Percentiles rank a stretch among this genome's conserved stretches.
phyloP scores from a whole-genome alignment of 176 grass and related monocot genomes.

The Elymus sibiricus region DNA sequence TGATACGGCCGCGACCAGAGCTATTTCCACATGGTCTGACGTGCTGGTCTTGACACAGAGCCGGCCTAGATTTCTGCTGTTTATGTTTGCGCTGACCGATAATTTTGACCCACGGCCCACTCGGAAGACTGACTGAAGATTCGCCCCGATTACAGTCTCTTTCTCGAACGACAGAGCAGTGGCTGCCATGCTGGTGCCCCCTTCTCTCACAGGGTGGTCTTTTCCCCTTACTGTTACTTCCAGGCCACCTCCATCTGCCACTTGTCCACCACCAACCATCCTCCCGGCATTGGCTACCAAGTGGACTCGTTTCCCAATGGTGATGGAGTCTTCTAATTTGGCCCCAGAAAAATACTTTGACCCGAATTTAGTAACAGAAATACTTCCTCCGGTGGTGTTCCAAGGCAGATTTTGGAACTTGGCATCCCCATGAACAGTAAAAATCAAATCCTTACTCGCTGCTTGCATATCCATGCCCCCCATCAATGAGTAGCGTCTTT shows the following conservation, averaged over 20 bases:
- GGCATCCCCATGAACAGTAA: slow-evolving; percentile 61
- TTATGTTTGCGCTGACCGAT: slow-evolving; percentile 64
- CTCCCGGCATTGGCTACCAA: slow-evolving; percentile 47
- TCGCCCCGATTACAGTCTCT: slow-evolving; percentile 56
- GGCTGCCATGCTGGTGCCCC: slow-evolving; percentile 41
- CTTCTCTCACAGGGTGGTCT: slow-evolving; percentile 87
- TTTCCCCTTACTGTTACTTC: slow-evolving; percentile 62
- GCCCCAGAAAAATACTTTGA: slow-evolving; percentile 60
- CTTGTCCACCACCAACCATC: slow-evolving; percentile 66
- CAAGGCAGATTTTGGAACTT: slow-evolving; percentile 48
- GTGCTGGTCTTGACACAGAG: slow-evolving; percentile 62
- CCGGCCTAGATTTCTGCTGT: slow-evolving; percentile 74
- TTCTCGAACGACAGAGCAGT: slow-evolving; percentile 58
- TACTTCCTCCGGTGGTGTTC: slow-evolving; percentile 63
- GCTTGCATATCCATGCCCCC: slow-evolving; percentile 71
- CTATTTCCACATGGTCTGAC: slow-evolving; percentile 68
- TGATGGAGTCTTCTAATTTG: slow-evolving; percentile 73
- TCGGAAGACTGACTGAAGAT: slow-evolving; percentile 73
- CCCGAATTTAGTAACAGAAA: slow-evolving; percentile 82
- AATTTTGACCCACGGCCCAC: slow-evolving; percentile 56
- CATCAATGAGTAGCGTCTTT: slow-evolving; percentile 33
- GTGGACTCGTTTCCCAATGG: slow-evolving; percentile 38
- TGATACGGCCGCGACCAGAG: slow-evolving; percentile 53
- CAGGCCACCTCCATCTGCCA: slow-evolving; percentile 64
- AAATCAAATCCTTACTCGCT: slow-evolving; percentile 65